A percentile compares a stretch with the other conserved stretches of the same genome.
Evolutionary conservation across 2,329 filamentous ascomycete genomes (phyloP).

Genomic region (Onygena corvina): DNA sequence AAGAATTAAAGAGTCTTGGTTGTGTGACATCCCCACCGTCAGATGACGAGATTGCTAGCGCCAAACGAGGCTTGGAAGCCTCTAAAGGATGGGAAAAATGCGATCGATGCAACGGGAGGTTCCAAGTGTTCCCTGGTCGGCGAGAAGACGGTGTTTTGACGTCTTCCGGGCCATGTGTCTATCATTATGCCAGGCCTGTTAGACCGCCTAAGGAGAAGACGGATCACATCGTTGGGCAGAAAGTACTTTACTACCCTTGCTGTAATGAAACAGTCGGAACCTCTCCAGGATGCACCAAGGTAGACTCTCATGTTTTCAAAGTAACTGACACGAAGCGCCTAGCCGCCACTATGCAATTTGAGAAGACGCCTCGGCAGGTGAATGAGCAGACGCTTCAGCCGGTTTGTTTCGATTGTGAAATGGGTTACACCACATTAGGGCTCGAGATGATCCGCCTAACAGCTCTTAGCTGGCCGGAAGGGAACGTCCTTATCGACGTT

Average conservation of each 20-base stretch:
- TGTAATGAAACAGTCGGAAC: slow-evolving; percentile 65
- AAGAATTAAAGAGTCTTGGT: slow-evolving; percentile 21
- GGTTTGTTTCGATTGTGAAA: slow-evolving; percentile 89
- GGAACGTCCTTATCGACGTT: slow-evolving; percentile 64
- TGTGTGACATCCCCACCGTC: slow-evolving; percentile 63
- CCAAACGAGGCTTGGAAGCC: slow-evolving; percentile 52
- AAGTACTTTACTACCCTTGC: slow-evolving; percentile 59
- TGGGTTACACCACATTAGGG: slow-evolving; percentile 85
- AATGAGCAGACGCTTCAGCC: slow-evolving; percentile 28
- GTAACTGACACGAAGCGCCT: slow-evolving; percentile 62
- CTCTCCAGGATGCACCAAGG: slow-evolving; percentile 59
- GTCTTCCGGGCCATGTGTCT: slow-evolving; percentile 63
- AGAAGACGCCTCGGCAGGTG: slow-evolving; percentile 50
- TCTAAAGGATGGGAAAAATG: slow-evolving; percentile 75
- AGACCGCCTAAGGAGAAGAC: slow-evolving; percentile 43
- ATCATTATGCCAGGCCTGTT: slow-evolving; percentile 65
- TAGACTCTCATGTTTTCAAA: slow-evolving; percentile 76
- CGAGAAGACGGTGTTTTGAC: slow-evolving; percentile 63
- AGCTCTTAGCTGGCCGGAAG: slow-evolving; percentile 72
- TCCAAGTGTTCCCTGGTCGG: slow-evolving; percentile 83
- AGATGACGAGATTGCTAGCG: slow-evolving; percentile 52
- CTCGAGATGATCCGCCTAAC: slow-evolving; percentile 85
- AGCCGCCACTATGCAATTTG: slow-evolving; percentile 67
- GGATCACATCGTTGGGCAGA: slow-evolving; percentile 45
- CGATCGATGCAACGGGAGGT: slow-evolving; percentile 72